Evolutionary conservation across 306 rosid genomes (phyloP).

Genomic region (Dalbergia cultrata): DNA sequence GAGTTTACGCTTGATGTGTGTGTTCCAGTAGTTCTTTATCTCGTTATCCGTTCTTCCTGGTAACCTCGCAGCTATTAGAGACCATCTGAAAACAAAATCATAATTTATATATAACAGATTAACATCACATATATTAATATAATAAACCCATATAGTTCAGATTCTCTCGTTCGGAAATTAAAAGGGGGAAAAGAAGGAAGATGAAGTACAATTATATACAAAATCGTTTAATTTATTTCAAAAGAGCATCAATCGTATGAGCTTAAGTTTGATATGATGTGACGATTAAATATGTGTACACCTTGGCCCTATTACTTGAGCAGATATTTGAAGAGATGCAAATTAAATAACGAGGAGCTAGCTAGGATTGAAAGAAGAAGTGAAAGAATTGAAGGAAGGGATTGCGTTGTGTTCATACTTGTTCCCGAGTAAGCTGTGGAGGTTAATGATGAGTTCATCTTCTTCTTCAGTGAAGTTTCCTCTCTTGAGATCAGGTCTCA

Average conservation of each 20-base stretch:
- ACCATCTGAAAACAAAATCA: slow-evolving; percentile 58
- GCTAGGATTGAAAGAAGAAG: too few species aligned
- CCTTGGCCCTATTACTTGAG: background rate
- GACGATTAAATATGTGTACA: background rate
- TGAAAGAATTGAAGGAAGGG: too few species aligned
- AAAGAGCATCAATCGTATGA: too few species aligned
- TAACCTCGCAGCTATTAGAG: slow-evolving; percentile 61
- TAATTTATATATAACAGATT: background rate
- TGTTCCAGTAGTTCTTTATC: slow-evolving; percentile 79
- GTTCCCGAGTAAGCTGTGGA: slow-evolving; percentile 69
- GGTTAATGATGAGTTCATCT: slow-evolving; percentile 64
- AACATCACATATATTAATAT: too few species aligned
- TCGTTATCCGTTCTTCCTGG: slow-evolving; percentile 77
- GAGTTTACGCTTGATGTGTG: slow-evolving; percentile 62
- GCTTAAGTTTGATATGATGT: too few species aligned
- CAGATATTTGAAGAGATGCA: background rate
- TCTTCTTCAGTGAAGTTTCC: slow-evolving; percentile 67
- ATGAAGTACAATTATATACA: too few species aligned
- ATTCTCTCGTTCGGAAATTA: too few species aligned
- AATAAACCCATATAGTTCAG: too few species aligned
- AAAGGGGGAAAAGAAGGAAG: too few species aligned
- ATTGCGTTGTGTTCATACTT: slow-evolving; percentile 47
- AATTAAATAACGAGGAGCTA: too few species aligned
- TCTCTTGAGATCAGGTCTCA: slow-evolving; percentile 67
- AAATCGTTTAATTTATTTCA: too few species aligned